phyloP scores from a whole-genome alignment of 306 rosid genomes.

The Sicyos baderoa region DNA sequence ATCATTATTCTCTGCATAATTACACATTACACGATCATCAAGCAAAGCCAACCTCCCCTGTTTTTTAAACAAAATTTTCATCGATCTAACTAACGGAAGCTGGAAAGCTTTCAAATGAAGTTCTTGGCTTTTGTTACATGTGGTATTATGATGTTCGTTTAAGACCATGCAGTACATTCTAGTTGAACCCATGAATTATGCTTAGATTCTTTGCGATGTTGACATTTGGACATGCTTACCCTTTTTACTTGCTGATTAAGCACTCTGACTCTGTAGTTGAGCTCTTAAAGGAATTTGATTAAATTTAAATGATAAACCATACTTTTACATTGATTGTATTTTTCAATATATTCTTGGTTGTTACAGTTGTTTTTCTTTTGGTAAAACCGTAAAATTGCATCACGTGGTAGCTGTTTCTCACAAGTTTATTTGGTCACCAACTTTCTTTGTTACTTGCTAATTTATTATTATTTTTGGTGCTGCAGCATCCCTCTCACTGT shows the following conservation, averaged over 20 bases:
- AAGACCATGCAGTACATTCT: not conserved
- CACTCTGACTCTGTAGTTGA: not conserved
- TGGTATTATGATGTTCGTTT: not conserved
- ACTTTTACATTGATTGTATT: not conserved
- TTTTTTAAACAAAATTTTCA: not conserved
- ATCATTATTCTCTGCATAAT: slow-evolving; percentile 2
- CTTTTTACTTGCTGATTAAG: slow-evolving; percentile 4
- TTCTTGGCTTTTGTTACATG: not conserved
- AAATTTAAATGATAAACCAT: not conserved
- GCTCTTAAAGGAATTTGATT: not conserved
- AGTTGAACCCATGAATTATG: not conserved
- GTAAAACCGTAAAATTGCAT: slow-evolving; percentile 2
- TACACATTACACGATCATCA: not conserved
- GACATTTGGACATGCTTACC: not conserved
- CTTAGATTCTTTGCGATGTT: not conserved
- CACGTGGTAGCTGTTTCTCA: not conserved
- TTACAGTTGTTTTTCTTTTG: not conserved
- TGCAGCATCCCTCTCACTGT: slow-evolving; percentile 82
- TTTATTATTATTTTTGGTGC: slow-evolving; percentile 21
- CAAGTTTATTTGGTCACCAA: not conserved
- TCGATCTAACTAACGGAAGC: not conserved
- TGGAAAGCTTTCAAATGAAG: slow-evolving; percentile 1
- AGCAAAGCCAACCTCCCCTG: not conserved
- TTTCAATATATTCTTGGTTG: slow-evolving; percentile 7
- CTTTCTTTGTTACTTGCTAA: slow-evolving; percentile 16